These are phyloP conservation scores for Paracorniculantispora psalliotae DNA, from an alignment of 2,329 filamentous ascomycete genomes.

Conservation along the genomic window DNA sequence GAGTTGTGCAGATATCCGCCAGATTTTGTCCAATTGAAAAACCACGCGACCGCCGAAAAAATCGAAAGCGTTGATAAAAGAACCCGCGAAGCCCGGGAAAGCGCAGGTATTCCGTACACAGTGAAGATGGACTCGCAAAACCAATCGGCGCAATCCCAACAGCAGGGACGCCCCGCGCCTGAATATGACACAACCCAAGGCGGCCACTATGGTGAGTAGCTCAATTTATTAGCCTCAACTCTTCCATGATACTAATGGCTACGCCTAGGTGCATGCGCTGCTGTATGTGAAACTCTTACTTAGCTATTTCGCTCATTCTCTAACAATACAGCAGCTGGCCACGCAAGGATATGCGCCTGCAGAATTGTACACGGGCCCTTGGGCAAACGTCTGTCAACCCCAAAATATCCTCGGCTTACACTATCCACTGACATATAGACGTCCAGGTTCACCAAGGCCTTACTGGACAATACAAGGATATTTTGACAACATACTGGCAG, in stretches of 20 bases:
- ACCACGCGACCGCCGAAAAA: not conserved
- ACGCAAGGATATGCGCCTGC: constrained; percentile 84
- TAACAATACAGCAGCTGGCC: constrained; percentile 60
- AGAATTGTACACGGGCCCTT: constrained; percentile 88
- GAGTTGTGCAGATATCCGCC: not conserved
- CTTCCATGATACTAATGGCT: constrained; percentile 21
- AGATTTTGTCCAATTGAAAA: not conserved
- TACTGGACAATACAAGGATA: constrained; percentile 88
- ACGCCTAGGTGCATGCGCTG: constrained; percentile 43
- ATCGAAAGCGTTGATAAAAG: not conserved
- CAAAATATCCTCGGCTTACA: not conserved
- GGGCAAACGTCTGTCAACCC: constrained; percentile 72
- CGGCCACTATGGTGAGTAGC: constrained; percentile 68
- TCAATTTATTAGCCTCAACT: constrained; percentile 7
- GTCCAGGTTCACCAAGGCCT: constrained; percentile 88
- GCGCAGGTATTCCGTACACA: not conserved
- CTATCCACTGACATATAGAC: not conserved
- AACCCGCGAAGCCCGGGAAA: not conserved
- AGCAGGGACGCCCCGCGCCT: constrained; percentile 55
- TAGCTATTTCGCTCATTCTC: constrained; percentile 16
- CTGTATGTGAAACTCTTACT: constrained; percentile 28
- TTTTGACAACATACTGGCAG: constrained; percentile 98
- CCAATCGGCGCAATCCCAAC: constrained; percentile 49
- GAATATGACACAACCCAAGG: constrained; percentile 70
- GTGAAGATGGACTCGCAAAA: constrained; percentile 36